A percentile compares a stretch with the other conserved stretches of the same genome.
Conservation (phyloP, 495 filamentous ascomycete genomes). For the Cercophora newfieldiana region DNA sequence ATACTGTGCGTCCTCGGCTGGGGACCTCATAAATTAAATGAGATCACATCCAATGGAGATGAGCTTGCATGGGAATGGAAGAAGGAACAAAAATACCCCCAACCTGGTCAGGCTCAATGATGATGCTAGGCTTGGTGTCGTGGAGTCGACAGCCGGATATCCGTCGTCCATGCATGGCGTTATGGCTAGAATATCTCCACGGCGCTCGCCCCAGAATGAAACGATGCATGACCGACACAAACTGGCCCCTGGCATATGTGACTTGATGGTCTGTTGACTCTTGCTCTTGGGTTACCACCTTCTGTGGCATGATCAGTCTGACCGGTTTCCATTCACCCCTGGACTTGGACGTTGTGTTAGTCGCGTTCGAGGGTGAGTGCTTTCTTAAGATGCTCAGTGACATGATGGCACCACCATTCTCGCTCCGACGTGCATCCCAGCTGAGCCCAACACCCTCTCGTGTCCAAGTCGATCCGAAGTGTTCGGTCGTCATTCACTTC, state of each 20-base stretch:
- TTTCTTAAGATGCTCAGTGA: no score
- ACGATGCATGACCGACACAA: conserved; percentile 28
- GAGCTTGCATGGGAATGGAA: conserved; percentile 38
- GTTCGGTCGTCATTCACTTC: no score
- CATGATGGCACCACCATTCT: no score
- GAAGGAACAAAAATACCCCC: conserved; percentile 38
- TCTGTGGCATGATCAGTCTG: neutral
- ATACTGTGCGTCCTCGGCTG: conserved; percentile 38
- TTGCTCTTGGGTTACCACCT: neutral
- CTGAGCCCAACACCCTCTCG: no score
- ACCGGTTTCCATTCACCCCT: no score
- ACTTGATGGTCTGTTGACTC: neutral
- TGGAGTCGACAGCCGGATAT: conserved; percentile 6
- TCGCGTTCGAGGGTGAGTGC: no score
- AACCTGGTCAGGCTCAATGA: conserved; percentile 27
- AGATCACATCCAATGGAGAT: conserved; percentile 42
- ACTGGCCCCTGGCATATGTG: neutral
- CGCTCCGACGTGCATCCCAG: no score
- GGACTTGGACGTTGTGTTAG: no score
- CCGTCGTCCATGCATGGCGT: conserved; percentile 14
- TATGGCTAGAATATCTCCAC: conserved; percentile 16
- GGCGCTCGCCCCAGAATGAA: conserved; percentile 31
- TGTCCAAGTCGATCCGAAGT: no score
- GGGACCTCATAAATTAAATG: conserved; percentile 42
- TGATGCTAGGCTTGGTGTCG: conserved; percentile 23